Percentiles rank a stretch among this genome's conserved stretches.
These are phyloP conservation scores for Phytophthora hybrid DNA, from an alignment of 352 stramenopile genomes.

Conservation along the genomic window DNA sequence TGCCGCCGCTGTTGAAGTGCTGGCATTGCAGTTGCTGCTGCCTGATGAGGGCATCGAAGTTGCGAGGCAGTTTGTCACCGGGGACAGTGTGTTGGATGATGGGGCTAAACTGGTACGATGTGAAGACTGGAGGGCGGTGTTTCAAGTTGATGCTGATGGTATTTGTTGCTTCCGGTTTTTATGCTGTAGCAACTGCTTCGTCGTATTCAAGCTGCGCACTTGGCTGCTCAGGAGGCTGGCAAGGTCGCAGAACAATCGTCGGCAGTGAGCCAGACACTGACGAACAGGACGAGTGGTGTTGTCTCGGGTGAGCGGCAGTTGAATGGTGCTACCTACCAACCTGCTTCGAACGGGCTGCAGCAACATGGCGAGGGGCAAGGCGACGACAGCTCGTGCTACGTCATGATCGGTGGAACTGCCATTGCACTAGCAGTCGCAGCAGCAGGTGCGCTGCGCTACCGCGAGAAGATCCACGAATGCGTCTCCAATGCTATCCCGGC, in stretches of 20 bases:
- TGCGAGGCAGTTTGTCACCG: constrained; percentile 45
- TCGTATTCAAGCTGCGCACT: constrained; percentile 39
- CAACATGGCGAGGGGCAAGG: constrained; percentile 12
- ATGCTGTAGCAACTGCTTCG: constrained; percentile 42
- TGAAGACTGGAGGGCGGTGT: not conserved
- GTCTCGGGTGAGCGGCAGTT: constrained; percentile 7
- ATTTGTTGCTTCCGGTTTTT: constrained; percentile 9
- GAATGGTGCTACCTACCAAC: constrained; percentile 9
- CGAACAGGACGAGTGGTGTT: not conserved
- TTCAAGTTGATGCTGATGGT: constrained; percentile 3
- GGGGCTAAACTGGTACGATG: constrained; percentile 50
- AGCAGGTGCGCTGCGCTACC: constrained; percentile 57
- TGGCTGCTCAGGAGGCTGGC: constrained; percentile 24
- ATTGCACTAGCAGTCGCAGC: constrained; percentile 56
- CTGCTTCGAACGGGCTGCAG: constrained; percentile 6
- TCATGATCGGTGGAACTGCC: constrained; percentile 58
- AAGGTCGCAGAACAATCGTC: constrained; percentile 17
- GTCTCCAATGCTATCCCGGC: constrained; percentile 49
- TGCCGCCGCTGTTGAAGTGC: constrained; percentile 40
- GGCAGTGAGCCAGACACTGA: not conserved
- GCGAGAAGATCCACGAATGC: constrained; percentile 56
- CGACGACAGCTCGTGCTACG: constrained; percentile 46
- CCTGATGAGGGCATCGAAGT: constrained; percentile 47
- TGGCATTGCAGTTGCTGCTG: constrained; percentile 60
- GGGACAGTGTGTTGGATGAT: constrained; percentile 54